phyloP scores from a whole-genome alignment of 345 rosid species.

The Luvunga scandens region DNA sequence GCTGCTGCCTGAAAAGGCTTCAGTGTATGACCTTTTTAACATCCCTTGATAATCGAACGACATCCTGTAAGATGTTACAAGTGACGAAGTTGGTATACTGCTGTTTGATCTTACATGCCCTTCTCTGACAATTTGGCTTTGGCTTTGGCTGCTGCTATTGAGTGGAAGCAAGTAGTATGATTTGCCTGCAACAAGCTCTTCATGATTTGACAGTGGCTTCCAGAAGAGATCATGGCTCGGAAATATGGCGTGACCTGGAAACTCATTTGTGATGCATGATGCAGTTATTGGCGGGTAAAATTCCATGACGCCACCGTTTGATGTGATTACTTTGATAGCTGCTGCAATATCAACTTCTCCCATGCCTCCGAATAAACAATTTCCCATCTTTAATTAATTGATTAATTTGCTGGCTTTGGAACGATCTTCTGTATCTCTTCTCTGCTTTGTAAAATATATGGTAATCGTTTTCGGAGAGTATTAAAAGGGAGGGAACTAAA shows the following conservation, averaged over 20 bases:
- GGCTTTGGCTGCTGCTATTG: neutral
- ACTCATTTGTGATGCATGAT: conserved; percentile 46
- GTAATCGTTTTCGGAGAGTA: conserved; percentile 7
- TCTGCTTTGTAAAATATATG: neutral
- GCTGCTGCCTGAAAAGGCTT: conserved; percentile 45
- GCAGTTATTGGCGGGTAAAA: conserved; percentile 55
- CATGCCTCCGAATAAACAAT: conserved; percentile 74
- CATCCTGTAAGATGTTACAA: conserved; percentile 54
- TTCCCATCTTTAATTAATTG: conserved; percentile 46
- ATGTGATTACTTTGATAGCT: conserved; percentile 48
- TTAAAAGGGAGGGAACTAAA: conserved; percentile 11
- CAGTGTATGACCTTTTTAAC: conserved; percentile 66
- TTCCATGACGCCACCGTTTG: conserved; percentile 66
- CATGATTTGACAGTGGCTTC: conserved; percentile 44
- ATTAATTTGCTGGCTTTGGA: neutral
- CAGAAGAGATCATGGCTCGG: conserved; percentile 48
- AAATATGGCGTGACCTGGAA: conserved; percentile 62
- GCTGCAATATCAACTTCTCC: conserved; percentile 32
- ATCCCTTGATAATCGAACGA: conserved; percentile 53
- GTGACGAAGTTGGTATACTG: conserved; percentile 37
- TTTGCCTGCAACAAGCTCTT: conserved; percentile 48
- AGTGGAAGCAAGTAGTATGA: conserved; percentile 62
- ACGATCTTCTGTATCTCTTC: neutral
- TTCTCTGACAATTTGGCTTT: conserved; percentile 32
- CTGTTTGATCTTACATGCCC: conserved; percentile 69